Evolutionary conservation across 768 basidiomycete species (phyloP).

Genomic region (Suillus paluster): DNA sequence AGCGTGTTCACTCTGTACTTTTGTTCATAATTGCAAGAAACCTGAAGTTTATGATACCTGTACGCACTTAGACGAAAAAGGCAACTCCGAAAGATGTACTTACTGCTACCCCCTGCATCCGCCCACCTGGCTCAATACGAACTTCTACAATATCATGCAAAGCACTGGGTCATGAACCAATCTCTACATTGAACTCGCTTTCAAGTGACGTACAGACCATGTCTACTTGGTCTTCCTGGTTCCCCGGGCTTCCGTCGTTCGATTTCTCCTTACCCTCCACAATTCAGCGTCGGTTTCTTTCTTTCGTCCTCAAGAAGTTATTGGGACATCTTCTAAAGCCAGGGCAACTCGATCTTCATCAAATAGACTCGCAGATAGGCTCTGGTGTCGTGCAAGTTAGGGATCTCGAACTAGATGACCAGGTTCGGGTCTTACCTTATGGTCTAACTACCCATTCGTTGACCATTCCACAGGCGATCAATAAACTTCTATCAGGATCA

Average conservation of each 20-base stretch:
- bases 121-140: slow-evolving; percentile 7
- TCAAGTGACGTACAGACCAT: slow-evolving; percentile 27
- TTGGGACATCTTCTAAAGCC: slow-evolving; percentile 88
- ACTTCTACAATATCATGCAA: slow-evolving; percentile 3
- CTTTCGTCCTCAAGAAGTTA: slow-evolving; percentile 82
- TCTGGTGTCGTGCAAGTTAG: slow-evolving; percentile 87
- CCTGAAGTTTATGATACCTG: too few relatives aligned
- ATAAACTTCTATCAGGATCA: slow-evolving; percentile 62
- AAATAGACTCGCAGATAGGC: slow-evolving; percentile 93
- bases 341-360: slow-evolving; percentile 83
- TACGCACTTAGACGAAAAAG: background rate
- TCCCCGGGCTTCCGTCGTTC: slow-evolving; percentile 59
- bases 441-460: slow-evolving; percentile 16
- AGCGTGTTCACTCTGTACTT: background rate
- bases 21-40: background rate
- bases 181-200: slow-evolving; percentile 1
- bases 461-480: slow-evolving; percentile 67
- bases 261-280: slow-evolving; percentile 68
- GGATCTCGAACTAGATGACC: slow-evolving; percentile 76
- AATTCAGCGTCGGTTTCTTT: slow-evolving; percentile 88
- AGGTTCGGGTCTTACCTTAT: slow-evolving; percentile 51
- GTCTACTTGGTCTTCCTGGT: slow-evolving; percentile 64
- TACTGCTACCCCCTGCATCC: background rate
- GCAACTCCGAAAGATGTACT: slow-evolving; percentile 5
- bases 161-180: slow-evolving; percentile 1